Percentiles rank a stretch among this genome's conserved stretches.
These are phyloP conservation scores for Penicillium sp. DNA, from an alignment of 2,329 filamentous ascomycete genomes.

Conservation along the genomic window DNA sequence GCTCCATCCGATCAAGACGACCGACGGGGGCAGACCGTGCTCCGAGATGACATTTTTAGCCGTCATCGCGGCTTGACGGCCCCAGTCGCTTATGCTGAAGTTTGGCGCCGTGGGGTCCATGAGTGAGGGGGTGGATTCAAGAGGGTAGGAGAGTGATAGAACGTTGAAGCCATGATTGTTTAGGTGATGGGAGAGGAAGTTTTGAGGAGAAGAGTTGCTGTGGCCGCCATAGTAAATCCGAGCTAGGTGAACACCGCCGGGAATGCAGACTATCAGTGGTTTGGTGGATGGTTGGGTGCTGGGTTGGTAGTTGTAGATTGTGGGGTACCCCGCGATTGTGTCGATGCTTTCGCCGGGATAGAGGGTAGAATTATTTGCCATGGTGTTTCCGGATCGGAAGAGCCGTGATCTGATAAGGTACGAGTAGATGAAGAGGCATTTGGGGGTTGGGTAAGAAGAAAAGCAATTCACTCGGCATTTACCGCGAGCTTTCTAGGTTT, in stretches of 20 bases:
- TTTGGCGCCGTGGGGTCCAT: background rate
- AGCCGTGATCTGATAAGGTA: background rate
- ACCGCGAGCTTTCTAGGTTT: background rate
- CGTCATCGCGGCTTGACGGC: background rate
- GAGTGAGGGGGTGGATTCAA: background rate
- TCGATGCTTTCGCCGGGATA: background rate
- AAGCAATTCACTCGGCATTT: background rate
- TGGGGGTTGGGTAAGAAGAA: background rate
- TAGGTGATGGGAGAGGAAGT: background rate
- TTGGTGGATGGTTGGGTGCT: background rate
- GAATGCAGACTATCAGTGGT: background rate
- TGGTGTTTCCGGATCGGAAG: background rate
- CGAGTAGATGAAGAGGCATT: background rate
- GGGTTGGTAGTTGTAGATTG: background rate
- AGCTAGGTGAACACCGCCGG: background rate
- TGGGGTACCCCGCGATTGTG: background rate
- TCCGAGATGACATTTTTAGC: background rate
- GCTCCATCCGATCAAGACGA: background rate
- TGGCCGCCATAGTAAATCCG: background rate
- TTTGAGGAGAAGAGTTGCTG: background rate
- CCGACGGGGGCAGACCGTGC: background rate
- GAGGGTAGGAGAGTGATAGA: background rate
- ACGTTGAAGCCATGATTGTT: background rate
- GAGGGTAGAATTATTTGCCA: background rate
- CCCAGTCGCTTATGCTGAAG: background rate